Percentiles rank a stretch among this genome's conserved stretches.
phyloP scores from a whole-genome alignment of 352 stramenopile genomes.

The Phytophthora constricta region DNA sequence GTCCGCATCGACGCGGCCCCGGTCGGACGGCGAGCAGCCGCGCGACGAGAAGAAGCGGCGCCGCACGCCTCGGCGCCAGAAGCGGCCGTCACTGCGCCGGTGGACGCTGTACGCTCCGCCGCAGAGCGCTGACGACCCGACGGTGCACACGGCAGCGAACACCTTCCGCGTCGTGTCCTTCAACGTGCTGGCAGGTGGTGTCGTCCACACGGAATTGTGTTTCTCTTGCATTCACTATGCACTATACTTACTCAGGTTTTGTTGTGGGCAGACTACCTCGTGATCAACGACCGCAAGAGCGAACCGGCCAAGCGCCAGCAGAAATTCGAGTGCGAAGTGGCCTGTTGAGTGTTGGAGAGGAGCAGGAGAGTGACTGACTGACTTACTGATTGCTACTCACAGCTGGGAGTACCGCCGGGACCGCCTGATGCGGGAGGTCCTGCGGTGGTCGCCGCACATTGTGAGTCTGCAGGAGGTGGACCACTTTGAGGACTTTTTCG shows the following conservation, averaged over 20 bases:
- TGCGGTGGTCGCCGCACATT: conserved; percentile 51
- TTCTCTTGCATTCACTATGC: not conserved
- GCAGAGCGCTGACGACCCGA: conserved; percentile 19
- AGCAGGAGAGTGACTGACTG: not conserved
- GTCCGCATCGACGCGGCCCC: not conserved
- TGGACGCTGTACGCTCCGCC: conserved; percentile 64
- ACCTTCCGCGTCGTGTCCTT: conserved; percentile 77
- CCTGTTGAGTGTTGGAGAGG: not conserved
- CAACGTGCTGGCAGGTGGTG: conserved; percentile 69
- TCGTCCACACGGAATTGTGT: not conserved
- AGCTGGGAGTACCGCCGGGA: conserved; percentile 59
- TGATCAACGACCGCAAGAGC: conserved; percentile 35
- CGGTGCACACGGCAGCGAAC: conserved; percentile 22
- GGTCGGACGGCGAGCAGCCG: not conserved
- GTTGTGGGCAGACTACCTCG: conserved; percentile 62
- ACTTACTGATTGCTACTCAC: conserved; percentile 16
- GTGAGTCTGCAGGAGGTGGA: conserved; percentile 79
- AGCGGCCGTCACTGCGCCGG: conserved; percentile 29
- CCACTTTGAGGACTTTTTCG: conserved; percentile 77
- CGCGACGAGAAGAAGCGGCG: conserved; percentile 16
- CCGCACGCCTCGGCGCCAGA: conserved; percentile 7
- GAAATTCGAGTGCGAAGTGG: conserved; percentile 54
- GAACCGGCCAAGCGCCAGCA: conserved; percentile 35
- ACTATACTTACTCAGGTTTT: conserved; percentile 5
- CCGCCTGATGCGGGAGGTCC: conserved; percentile 60